phyloP scores from a whole-genome alignment of 306 rosid species.

The Rosa multiflora region DNA sequence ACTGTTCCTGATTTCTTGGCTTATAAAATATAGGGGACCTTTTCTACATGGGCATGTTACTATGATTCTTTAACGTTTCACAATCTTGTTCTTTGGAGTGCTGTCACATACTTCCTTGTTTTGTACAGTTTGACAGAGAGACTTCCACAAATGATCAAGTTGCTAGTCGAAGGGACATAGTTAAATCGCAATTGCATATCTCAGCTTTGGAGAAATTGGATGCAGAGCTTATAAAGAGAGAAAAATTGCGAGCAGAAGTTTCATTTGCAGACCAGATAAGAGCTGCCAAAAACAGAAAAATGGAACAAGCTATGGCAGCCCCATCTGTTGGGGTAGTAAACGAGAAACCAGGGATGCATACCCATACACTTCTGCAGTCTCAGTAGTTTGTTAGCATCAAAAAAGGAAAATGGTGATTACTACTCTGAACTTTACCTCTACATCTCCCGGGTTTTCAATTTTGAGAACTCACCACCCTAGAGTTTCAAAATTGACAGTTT shows the following conservation, averaged over 20 bases:
- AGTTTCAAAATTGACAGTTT: neutral
- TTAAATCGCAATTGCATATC: conserved; percentile 34
- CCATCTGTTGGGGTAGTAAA: conserved; percentile 18
- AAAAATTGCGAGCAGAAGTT: conserved; percentile 42
- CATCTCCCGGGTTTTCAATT: neutral
- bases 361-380: conserved; percentile 15
- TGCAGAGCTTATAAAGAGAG: conserved; percentile 65
- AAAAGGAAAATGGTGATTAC: neutral
- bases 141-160: conserved; percentile 29
- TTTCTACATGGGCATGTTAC: neutral
- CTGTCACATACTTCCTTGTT: conserved; percentile 8
- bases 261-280: conserved; percentile 81
- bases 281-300: conserved; percentile 56
- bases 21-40: neutral
- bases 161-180: conserved; percentile 31
- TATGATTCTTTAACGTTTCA: neutral
- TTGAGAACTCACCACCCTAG: neutral
- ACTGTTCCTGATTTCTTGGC: neutral
- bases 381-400: neutral
- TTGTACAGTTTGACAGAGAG: conserved; percentile 47
- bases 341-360: conserved; percentile 15
- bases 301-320: conserved; percentile 33
- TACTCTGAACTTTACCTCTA: neutral
- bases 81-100: neutral
- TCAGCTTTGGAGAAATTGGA: conserved; percentile 55